These are phyloP conservation scores for Umbelopsis ramanniana DNA, from an alignment of 192 early-diverging fungal species.

Conservation along the genomic window DNA sequence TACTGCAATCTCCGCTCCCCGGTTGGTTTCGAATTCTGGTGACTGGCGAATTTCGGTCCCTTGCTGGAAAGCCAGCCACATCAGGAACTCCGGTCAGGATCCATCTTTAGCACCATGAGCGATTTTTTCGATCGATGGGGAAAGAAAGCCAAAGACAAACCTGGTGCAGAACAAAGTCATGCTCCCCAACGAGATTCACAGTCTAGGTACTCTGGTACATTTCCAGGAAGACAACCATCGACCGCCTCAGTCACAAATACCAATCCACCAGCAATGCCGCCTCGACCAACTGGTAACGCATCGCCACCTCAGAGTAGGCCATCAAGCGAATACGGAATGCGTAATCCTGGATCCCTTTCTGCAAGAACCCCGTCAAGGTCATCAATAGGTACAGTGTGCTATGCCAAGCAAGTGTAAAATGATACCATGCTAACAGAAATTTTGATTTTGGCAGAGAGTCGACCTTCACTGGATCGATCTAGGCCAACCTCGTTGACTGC, in stretches of 20 bases:
- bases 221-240: background rate
- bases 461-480: constrained; percentile 3
- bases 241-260: background rate
- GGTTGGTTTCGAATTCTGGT: background rate
- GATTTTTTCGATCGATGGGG: constrained; percentile 17
- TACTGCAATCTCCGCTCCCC: too few species aligned
- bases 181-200: background rate
- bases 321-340: background rate
- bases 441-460: background rate
- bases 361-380: background rate
- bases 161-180: background rate
- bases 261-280: constrained; percentile 4
- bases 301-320: constrained; percentile 5
- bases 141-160: constrained; percentile 5
- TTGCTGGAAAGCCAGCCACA: background rate
- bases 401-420: background rate
- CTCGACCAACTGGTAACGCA: background rate
- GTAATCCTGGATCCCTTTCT: constrained; percentile 8
- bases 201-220: background rate
- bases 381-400: background rate
- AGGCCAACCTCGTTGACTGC: constrained; percentile 1
- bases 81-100: background rate
- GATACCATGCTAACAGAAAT: background rate
- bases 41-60: background rate
- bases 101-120: background rate